These are phyloP conservation scores for Pluteus cervinus DNA, from an alignment of 768 basidiomycete genomes.

Conservation along the genomic window DNA sequence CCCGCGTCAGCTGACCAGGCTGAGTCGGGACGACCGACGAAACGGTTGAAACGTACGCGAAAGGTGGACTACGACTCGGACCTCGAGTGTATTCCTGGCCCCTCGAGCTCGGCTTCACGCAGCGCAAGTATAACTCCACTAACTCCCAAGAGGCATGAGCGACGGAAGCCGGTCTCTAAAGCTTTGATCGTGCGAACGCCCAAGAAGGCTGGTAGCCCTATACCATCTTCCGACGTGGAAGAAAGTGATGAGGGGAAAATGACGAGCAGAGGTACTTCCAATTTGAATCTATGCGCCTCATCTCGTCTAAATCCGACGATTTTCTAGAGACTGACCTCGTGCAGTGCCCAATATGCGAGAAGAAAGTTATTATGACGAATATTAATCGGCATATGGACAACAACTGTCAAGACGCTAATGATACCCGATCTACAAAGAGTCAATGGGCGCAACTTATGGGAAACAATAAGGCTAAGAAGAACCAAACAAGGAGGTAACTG, in stretches of 20 bases:
- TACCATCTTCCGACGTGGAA: constrained; percentile 31
- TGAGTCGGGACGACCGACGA: constrained; percentile 21
- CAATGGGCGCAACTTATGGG: constrained; percentile 44
- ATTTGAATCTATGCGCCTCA: constrained; percentile 2
- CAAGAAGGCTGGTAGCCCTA: constrained; percentile 10
- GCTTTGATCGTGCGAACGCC: too few species aligned
- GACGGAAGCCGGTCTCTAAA: too few species aligned
- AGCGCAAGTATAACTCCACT: too few species aligned
- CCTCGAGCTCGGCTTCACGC: too few species aligned
- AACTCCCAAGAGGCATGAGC: too few species aligned
- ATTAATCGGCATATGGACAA: constrained; percentile 69
- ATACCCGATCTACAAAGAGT: constrained; percentile 10
- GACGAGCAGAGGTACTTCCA: too few species aligned
- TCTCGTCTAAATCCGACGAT: constrained; percentile 10
- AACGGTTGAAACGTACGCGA: too few species aligned
- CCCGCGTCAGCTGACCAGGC: too few species aligned
- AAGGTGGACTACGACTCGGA: too few species aligned
- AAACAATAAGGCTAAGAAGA: constrained; percentile 37
- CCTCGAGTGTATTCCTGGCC: constrained; percentile 18
- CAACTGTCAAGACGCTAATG: constrained; percentile 38
- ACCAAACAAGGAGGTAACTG: constrained; percentile 25
- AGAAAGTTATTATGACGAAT: constrained; percentile 32
- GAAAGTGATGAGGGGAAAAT: too few species aligned
- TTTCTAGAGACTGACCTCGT: constrained; percentile 34
- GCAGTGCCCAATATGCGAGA: constrained; percentile 58